Conservation (phyloP, 345 rosid genomes). For the Brassica carinata region DNA sequence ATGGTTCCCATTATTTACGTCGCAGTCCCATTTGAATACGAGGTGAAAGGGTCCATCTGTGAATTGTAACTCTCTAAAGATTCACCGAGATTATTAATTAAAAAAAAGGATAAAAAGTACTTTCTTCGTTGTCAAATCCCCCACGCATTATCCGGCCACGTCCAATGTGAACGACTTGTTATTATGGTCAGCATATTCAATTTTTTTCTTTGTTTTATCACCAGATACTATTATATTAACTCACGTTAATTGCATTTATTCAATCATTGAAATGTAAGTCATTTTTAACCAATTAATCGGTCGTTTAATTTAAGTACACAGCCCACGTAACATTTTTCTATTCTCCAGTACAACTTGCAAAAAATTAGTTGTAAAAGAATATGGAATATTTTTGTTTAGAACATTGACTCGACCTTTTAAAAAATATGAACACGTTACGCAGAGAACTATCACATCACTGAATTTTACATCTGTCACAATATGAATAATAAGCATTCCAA, state of each 20-base stretch:
- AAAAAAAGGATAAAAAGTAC: too few species aligned
- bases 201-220: background rate
- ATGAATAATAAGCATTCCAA: background rate
- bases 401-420: background rate
- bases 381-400: background rate
- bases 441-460: background rate
- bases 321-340: background rate
- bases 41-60: too few species aligned
- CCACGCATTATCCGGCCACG: background rate
- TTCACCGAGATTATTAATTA: too few species aligned
- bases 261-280: constrained; percentile 5
- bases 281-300: background rate
- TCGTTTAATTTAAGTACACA: background rate
- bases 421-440: background rate
- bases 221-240: background rate
- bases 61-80: too few species aligned
- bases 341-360: background rate
- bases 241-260: constrained; percentile 2
- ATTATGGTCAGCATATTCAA: constrained; percentile 1
- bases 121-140: constrained; percentile 27
- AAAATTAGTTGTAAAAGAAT: background rate
- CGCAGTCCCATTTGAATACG: too few species aligned
- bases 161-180: background rate
- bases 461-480: background rate
- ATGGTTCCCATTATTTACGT: too few species aligned